phyloP scores from a whole-genome alignment of 768 basidiomycete species.

The Solioccasus polychromus region DNA sequence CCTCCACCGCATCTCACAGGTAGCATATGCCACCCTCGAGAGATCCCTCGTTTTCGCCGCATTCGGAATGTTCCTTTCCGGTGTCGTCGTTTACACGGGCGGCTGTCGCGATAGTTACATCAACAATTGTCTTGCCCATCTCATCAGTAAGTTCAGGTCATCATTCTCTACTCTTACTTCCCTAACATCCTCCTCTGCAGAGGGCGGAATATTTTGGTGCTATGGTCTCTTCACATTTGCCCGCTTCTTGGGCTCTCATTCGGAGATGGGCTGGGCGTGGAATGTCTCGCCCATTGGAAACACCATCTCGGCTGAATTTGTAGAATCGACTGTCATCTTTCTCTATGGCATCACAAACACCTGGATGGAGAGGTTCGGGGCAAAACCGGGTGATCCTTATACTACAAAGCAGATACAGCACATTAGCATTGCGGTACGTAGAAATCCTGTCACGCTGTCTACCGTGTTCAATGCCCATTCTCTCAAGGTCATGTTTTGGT shows the following conservation, averaged over 20 bases:
- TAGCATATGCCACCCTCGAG: constrained; percentile 54
- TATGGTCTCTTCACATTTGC: constrained; percentile 88
- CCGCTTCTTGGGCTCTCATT: constrained; percentile 90
- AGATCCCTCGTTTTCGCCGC: constrained; percentile 68
- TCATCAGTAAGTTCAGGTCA: constrained; percentile 92
- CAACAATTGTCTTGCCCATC: constrained; percentile 85
- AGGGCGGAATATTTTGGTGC: constrained; percentile 90
- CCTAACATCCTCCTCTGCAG: constrained; percentile 34
- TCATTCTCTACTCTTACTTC: too few relatives aligned
- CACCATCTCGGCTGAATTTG: constrained; percentile 66
- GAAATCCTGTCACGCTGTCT: neutral
- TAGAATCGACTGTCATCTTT: constrained; percentile 81
- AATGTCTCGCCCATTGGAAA: constrained; percentile 60
- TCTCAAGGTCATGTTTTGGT: constrained; percentile 85
- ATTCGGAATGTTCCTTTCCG: constrained; percentile 61
- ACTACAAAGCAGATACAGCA: constrained; percentile 93
- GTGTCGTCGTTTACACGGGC: constrained; percentile 81
- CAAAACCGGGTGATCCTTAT: constrained; percentile 73
- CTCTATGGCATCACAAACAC: constrained; percentile 87
- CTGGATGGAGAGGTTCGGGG: constrained; percentile 97
- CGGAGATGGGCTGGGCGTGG: constrained; percentile 94
- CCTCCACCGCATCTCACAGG: constrained; percentile 43
- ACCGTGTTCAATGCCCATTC: neutral
- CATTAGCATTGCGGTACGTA: constrained; percentile 81
- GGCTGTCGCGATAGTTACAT: constrained; percentile 76